Conservation (phyloP, 768 basidiomycete species). For the Exidia glandulosa region DNA sequence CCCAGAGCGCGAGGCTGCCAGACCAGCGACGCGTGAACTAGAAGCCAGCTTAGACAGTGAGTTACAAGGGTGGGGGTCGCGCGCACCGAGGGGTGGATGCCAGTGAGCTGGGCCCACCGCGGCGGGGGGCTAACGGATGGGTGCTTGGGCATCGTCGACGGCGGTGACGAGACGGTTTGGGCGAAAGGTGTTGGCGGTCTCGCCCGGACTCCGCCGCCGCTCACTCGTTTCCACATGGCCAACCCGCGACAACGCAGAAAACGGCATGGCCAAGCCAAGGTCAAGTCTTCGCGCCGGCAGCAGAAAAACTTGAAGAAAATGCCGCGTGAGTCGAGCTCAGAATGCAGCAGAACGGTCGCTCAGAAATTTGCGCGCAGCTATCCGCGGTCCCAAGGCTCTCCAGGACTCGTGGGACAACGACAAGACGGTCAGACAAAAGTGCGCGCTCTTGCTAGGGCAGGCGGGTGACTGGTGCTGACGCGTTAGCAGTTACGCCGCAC, state of each 20-base stretch:
- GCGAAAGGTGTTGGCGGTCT: background rate
- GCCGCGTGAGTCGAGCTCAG: constrained; percentile 3
- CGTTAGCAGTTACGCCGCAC: constrained; percentile 52
- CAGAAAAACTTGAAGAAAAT: constrained; percentile 63
- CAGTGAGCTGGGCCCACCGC: background rate
- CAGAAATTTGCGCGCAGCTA: constrained; percentile 32
- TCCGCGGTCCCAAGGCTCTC: constrained; percentile 70
- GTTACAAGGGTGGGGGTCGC: background rate
- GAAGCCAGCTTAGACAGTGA: background rate
- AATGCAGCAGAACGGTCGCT: background rate
- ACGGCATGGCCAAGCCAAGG: constrained; percentile 50
- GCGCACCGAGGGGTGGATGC: constrained; percentile 2
- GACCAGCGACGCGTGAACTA: constrained; percentile 39
- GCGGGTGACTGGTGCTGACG: background rate
- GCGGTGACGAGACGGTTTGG: background rate
- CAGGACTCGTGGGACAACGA: constrained; percentile 80
- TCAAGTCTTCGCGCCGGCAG: constrained; percentile 64
- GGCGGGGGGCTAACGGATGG: background rate
- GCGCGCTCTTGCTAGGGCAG: constrained; percentile 17
- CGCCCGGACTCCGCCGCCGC: background rate
- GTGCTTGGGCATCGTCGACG: background rate
- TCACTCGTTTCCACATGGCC: constrained; percentile 44
- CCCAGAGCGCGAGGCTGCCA: constrained; percentile 57
- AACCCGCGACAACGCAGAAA: constrained; percentile 92
- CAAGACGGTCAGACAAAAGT: constrained; percentile 92